Conservation (phyloP, 2,329 filamentous ascomycete species). For the Boeremia exigua region DNA sequence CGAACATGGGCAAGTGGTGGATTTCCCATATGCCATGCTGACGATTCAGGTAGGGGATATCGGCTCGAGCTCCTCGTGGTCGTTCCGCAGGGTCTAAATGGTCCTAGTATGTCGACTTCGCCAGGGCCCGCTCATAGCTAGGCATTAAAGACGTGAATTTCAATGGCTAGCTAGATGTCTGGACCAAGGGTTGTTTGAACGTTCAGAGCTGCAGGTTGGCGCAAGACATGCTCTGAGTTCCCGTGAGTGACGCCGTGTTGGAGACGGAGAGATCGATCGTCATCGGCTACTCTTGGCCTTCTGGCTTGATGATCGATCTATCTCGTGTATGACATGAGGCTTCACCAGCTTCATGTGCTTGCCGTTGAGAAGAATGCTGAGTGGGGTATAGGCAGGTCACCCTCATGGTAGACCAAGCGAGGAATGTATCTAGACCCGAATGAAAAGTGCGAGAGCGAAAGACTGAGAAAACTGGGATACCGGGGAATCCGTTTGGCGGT, state of each 20-base stretch:
- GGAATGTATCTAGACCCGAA: background rate
- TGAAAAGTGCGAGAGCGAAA: background rate
- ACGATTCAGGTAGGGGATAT: background rate
- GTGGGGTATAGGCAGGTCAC: background rate
- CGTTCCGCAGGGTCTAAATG: background rate
- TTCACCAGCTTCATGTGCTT: background rate
- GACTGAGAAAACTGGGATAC: background rate
- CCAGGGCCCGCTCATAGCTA: background rate
- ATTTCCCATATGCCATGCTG: background rate
- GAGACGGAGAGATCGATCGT: background rate
- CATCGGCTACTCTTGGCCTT: too few relatives aligned
- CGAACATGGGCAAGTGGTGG: background rate
- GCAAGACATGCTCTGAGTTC: background rate
- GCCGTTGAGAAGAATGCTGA: background rate
- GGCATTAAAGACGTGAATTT: background rate
- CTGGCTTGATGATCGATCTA: background rate
- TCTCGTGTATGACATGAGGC: constrained; percentile 12
- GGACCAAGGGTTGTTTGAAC: background rate
- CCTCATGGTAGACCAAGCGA: constrained; percentile 4
- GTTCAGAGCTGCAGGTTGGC: background rate
- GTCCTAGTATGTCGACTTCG: background rate
- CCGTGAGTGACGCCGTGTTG: background rate
- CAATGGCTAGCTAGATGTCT: background rate
- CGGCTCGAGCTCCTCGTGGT: constrained; percentile 15
- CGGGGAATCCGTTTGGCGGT: background rate